Percentiles rank a stretch among this genome's conserved stretches.
phyloP scores from a whole-genome alignment of 2,329 filamentous ascomycete species.

The Aspergillus sp. region DNA sequence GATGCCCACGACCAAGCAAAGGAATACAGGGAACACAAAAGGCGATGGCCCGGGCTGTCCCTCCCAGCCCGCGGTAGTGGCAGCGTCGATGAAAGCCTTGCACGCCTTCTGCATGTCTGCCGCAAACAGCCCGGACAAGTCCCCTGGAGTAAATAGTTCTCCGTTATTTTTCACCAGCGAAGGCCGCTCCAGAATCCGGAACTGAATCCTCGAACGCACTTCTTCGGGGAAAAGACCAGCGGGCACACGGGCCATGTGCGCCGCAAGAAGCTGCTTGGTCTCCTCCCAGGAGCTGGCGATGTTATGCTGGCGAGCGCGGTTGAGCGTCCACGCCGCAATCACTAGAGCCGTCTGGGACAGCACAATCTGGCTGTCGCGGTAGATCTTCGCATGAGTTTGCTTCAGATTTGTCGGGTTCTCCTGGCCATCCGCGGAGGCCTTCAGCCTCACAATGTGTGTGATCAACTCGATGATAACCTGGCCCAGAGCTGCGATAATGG shows the following conservation, averaged over 20 bases:
- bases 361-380: slow-evolving; percentile 40
- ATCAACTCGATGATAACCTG: slow-evolving; percentile 42
- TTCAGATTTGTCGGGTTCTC: slow-evolving; percentile 36
- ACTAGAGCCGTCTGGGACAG: slow-evolving; percentile 39
- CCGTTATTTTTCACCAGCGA: slow-evolving; percentile 33
- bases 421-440: slow-evolving; percentile 23
- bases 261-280: slow-evolving; percentile 26
- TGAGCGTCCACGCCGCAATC: slow-evolving; percentile 39
- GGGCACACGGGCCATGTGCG: slow-evolving; percentile 30
- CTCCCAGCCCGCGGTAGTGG: slow-evolving; percentile 19
- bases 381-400: slow-evolving; percentile 40
- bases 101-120: slow-evolving; percentile 22
- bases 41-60: slow-evolving; percentile 16
- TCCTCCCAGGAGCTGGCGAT: slow-evolving; percentile 23
- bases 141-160: slow-evolving; percentile 34
- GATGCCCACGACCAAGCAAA: slow-evolving; percentile 32
- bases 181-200: slow-evolving; percentile 30
- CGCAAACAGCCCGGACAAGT: slow-evolving; percentile 30
- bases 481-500: slow-evolving; percentile 38
- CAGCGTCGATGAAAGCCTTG: slow-evolving; percentile 21
- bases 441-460: slow-evolving; percentile 37
- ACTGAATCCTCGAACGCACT: slow-evolving; percentile 26
- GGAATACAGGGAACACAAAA: slow-evolving; percentile 30
- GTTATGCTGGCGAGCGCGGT: slow-evolving; percentile 29
- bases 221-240: slow-evolving; percentile 26